phyloP scores from a whole-genome alignment of 2,329 filamentous ascomycete species.

The Alternaria panax region DNA sequence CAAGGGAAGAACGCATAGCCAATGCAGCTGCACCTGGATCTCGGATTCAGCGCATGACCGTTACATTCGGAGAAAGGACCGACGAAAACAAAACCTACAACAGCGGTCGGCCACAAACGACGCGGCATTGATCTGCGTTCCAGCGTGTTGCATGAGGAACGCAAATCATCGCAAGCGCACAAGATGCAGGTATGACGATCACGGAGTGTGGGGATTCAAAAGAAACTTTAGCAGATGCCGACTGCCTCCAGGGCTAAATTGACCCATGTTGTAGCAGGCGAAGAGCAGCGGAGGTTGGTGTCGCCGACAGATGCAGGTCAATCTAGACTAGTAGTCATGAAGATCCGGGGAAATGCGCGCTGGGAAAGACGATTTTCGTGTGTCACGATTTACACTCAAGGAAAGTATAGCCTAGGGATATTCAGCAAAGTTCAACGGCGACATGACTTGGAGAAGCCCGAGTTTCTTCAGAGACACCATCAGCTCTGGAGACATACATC shows the following conservation, averaged over 20 bases:
- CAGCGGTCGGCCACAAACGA: background rate
- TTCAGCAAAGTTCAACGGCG: background rate
- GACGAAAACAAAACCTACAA: background rate
- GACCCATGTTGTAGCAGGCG: background rate
- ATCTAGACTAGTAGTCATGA: background rate
- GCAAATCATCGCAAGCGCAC: background rate
- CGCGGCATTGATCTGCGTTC: background rate
- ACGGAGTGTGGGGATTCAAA: background rate
- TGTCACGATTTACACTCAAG: background rate
- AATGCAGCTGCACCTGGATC: background rate
- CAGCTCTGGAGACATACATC: background rate
- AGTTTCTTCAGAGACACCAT: background rate
- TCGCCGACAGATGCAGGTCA: background rate
- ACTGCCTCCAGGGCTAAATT: background rate
- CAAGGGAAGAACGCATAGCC: background rate
- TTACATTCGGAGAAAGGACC: background rate
- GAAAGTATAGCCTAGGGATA: background rate
- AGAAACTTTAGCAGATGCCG: background rate
- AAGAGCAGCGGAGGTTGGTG: background rate
- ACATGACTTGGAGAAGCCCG: background rate
- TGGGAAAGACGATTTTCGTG: background rate
- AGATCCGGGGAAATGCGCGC: constrained; percentile 1
- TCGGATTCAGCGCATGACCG: background rate
- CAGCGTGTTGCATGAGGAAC: background rate
- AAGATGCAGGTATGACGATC: background rate